Base-by-base conservation (phyloP, 257 asterid genomes). In the Cynanchum wilfordii region DNA sequence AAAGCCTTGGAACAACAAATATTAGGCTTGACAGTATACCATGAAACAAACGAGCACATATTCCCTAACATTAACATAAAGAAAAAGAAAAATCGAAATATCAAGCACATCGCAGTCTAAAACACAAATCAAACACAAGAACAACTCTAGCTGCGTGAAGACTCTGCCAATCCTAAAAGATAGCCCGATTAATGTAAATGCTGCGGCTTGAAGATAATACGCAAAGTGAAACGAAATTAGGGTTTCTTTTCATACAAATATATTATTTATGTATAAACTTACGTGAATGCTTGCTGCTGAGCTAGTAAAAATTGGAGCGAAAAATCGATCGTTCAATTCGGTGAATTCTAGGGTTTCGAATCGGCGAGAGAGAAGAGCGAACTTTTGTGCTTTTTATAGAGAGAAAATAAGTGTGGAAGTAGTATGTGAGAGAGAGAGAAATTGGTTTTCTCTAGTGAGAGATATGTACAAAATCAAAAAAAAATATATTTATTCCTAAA, bases 281-380 rank as follows among this genome's bases (percentile, higher is more conserved):
- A 83, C 85, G 54, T 56, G 74, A 73, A 77, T 62, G 68, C 69
- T 51, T n/a, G n/a, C n/a, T n/a, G 67, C 17, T 57, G 66, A 57
- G 59, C 62, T 74, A 27, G 70, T 64, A 16, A 75, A 40, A 60
- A 73, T 78, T 73, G 76, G 84, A 79, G 82, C 76, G 75, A 66
- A 45, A 71, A 79, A 67, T 77, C 84, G 85, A 84, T 87, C 87
- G 76, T 76, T 52, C 63, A 22, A 71, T 24, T 50, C n/a, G 68
- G 76, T 30, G 70, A 60, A 75, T 63, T 68, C 80, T 83, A 84
- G 87, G 88, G 84, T 84, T 86, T 77, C 75, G 79, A 80, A 83
- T 83, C 84, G 84, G 81, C 77, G 70, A 76, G 68, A 73, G 70
- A 79, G 77, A 84, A 73, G 72, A 33, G 69, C 70, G 78, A 68